Base-by-base conservation (phyloP, 805 yeast genomes). In the Schwanniomyces pseudopolymorphus region DNA sequence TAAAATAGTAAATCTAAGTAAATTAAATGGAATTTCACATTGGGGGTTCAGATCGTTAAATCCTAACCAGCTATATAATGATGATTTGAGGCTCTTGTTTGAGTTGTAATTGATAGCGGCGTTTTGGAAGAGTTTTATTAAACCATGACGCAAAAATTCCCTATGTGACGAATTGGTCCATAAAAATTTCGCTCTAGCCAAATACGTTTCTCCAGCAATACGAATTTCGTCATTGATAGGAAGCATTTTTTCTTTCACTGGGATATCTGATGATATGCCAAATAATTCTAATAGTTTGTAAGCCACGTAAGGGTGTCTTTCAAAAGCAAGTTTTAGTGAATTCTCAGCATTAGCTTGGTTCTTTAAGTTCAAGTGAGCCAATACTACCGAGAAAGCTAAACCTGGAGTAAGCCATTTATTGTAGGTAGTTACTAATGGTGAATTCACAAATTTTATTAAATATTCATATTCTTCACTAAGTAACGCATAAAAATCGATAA, bases 401-500 rank as follows among this genome's bases (percentile, higher is more conserved):
- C 90, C 86, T 0, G 94, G 87, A 1, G 90, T 85, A 39, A 70
- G 69, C 92, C 95, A 86, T 51, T 77, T 79, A 10, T 63, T 63
- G 53, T 87, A 86, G 0, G 84, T 73, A 19, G 70, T 75, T 3
- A 75, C 70, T 27, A 86, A 67, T 1, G 87, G 78, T 1, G 87
- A 80, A 10, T 78, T 67, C 1, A 75, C 75, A 27, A 88, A 65
- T 16, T 80, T 78, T 10, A 83, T 70, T 53, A 89, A 59, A 62
- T 80, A 89, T 47, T 79, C 70, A 57, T 76, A 81, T 50, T 88
- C 88, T 26, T 77, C 83, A 31, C 87, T 72, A 65, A 81, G 68
- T 3, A 87, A 67, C 3, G 92, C 84, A 58, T 87, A 89, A 58
- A 79, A 83, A 60, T 90, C 96, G 54, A 90, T 82, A 61, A 89